phyloP scores from a whole-genome alignment of 2,329 filamentous ascomycete genomes.

The Apiospora kogelbergensis region DNA sequence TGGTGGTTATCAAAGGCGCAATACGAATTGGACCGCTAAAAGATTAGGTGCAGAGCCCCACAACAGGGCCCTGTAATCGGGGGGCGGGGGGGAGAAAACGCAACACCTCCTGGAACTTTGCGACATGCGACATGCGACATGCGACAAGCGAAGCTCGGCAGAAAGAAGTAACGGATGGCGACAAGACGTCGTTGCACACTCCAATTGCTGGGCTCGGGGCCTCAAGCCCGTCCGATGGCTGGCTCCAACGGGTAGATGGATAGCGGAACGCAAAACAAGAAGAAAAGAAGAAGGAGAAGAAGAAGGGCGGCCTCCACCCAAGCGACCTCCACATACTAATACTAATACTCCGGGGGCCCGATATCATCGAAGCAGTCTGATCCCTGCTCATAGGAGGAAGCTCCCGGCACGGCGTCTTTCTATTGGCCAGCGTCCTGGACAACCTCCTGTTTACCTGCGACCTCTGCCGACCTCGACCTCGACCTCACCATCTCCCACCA shows the following conservation, averaged over 20 bases:
- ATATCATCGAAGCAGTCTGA: constrained; percentile 8
- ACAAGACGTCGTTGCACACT: too few species aligned
- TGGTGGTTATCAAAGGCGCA: background rate
- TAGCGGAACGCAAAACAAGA: too few species aligned
- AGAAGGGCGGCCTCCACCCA: background rate
- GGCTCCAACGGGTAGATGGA: background rate
- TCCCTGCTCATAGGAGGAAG: constrained; percentile 18
- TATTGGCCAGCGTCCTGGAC: constrained; percentile 25
- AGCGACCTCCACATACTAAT: background rate
- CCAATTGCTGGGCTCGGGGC: too few species aligned
- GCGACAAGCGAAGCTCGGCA: too few species aligned
- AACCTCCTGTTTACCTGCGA: constrained; percentile 31
- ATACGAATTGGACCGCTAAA: background rate
- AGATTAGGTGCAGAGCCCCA: background rate
- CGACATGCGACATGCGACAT: background rate
- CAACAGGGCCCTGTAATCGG: background rate
- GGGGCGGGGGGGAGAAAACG: too few species aligned
- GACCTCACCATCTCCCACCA: constrained; percentile 21
- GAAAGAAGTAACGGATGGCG: too few species aligned
- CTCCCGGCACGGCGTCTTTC: constrained; percentile 22
- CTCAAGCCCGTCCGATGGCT: background rate
- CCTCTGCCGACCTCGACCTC: constrained; percentile 27
- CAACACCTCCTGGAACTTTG: background rate
- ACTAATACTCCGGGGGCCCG: constrained; percentile 3
- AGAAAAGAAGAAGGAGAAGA: background rate